A percentile compares a stretch with the other conserved stretches of the same genome.
phyloP scores from a whole-genome alignment of 495 filamentous ascomycete species.

The Saxispiralis lemnorum region DNA sequence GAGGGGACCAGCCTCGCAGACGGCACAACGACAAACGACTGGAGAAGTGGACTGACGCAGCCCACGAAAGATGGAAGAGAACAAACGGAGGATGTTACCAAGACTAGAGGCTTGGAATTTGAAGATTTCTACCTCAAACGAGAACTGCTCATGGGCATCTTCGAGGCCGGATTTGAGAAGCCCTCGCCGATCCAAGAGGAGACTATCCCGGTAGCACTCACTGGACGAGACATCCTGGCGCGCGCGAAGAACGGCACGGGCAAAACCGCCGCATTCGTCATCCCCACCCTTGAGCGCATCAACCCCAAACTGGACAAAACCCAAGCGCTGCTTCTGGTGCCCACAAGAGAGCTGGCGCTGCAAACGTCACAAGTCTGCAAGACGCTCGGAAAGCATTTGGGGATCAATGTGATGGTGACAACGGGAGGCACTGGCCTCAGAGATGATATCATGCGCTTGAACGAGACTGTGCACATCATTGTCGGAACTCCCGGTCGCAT shows the following conservation, averaged over 20 bases:
- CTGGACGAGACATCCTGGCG: constrained; percentile 85
- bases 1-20: constrained; percentile 52
- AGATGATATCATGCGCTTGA: constrained; percentile 90
- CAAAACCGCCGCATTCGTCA: constrained; percentile 95
- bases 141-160: constrained; percentile 94
- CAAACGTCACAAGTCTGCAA: constrained; percentile 99
- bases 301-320: constrained; percentile 90
- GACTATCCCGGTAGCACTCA: constrained; percentile 88
- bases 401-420: constrained; percentile 96
- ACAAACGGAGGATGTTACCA: constrained; percentile 97
- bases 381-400: constrained; percentile 88
- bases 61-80: constrained; percentile 71
- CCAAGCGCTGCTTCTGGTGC: constrained; percentile 88
- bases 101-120: constrained; percentile 91
- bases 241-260: constrained; percentile 97
- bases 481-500: constrained; percentile 94
- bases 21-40: constrained; percentile 42
- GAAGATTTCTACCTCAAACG: constrained; percentile 91
- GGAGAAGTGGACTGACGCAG: constrained; percentile 62
- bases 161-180: constrained; percentile 96
- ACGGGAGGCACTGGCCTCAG: constrained; percentile 88
- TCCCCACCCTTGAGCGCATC: constrained; percentile 85
- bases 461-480: constrained; percentile 89
- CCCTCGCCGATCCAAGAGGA: constrained; percentile 99
- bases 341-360: constrained; percentile 91